phyloP scores from a whole-genome alignment of 495 filamentous ascomycete species.

The Podospora sp. region DNA sequence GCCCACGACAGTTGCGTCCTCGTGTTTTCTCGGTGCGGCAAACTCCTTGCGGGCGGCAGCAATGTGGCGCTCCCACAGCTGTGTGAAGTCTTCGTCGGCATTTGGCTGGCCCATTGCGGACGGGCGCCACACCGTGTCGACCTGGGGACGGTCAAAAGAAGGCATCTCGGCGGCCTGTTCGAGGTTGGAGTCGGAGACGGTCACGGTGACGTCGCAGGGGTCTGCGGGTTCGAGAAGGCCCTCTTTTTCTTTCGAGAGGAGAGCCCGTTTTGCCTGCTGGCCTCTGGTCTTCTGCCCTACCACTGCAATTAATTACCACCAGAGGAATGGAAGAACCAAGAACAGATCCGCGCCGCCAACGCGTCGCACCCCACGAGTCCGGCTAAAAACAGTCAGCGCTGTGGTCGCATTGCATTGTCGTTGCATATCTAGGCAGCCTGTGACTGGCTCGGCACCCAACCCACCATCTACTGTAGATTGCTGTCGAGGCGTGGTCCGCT shows the following conservation, averaged over 20 bases:
- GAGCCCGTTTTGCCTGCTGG: too few relatives aligned
- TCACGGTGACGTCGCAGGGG: neutral
- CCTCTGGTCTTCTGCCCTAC: conserved; percentile 4
- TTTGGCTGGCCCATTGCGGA: neutral
- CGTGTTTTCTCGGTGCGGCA: neutral
- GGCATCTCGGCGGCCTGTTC: neutral
- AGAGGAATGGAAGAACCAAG: too few relatives aligned
- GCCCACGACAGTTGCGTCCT: neutral
- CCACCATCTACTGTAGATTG: conserved; percentile 12
- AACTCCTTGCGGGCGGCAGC: conserved; percentile 16
- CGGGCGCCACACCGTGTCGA: neutral
- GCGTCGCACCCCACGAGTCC: neutral
- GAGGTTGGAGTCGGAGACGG: neutral
- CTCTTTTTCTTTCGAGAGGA: neutral
- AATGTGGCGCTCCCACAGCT: conserved; percentile 22
- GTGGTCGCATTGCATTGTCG: conserved; percentile 12
- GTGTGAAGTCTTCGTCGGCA: conserved; percentile 15
- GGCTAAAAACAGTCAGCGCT: conserved; percentile 19
- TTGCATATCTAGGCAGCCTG: neutral
- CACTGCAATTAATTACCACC: too few relatives aligned
- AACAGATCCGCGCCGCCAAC: neutral
- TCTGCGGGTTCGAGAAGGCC: neutral
- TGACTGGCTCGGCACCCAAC: neutral
- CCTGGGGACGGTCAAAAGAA: neutral
- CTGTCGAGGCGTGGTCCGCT: neutral